A percentile compares a stretch with the other conserved stretches of the same genome.
Conservation (phyloP, 2,329 filamentous ascomycete species). For the Fusarium dimerum region DNA sequence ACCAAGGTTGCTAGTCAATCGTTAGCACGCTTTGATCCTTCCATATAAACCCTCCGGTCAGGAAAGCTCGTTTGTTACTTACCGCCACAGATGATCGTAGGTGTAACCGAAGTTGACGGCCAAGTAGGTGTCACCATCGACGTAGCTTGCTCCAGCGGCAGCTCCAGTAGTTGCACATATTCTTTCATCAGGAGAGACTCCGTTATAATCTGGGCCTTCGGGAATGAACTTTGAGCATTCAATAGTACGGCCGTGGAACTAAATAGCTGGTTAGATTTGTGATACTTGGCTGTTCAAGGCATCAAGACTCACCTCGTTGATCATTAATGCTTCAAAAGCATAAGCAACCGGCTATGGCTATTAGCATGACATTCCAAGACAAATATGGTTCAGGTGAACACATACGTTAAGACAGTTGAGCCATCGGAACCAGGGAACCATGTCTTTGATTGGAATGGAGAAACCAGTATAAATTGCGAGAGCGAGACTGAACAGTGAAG, state of each 20-base stretch:
- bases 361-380: too few species aligned
- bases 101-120: slow-evolving; percentile 47
- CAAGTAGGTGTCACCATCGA: slow-evolving; percentile 51
- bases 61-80: too few species aligned
- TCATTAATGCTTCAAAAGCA: slow-evolving; percentile 63
- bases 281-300: too few species aligned
- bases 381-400: too few species aligned
- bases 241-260: slow-evolving; percentile 46
- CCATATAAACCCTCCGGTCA: too few species aligned
- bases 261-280: too few species aligned
- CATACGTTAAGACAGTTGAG: slow-evolving; percentile 59
- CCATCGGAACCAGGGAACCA: slow-evolving; percentile 66
- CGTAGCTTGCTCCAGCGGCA: slow-evolving; percentile 41
- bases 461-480: slow-evolving; percentile 49
- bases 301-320: slow-evolving; percentile 46
- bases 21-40: too few species aligned
- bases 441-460: slow-evolving; percentile 41
- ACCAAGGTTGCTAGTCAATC: slow-evolving; percentile 51
- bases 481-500: slow-evolving; percentile 35
- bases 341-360: slow-evolving; percentile 54
- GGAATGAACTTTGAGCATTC: slow-evolving; percentile 17
- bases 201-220: slow-evolving; percentile 42
- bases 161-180: slow-evolving; percentile 36
- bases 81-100: slow-evolving; percentile 47
- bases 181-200: slow-evolving; percentile 23